Evolutionary conservation across 768 basidiomycete species (phyloP).

Genomic region (Suillus variegatus): DNA sequence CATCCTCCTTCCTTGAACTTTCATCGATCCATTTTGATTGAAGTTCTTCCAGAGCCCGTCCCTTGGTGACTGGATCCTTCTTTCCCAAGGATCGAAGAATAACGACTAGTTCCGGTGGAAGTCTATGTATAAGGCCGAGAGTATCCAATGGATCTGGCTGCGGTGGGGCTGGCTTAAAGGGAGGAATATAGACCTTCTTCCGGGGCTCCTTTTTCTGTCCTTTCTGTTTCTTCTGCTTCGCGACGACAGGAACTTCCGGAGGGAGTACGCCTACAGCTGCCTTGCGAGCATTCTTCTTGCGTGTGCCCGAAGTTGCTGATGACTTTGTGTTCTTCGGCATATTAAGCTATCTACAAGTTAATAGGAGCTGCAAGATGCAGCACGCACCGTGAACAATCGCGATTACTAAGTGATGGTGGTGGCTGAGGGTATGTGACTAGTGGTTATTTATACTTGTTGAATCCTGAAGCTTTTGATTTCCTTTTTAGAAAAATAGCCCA

Average conservation of each 20-base stretch:
- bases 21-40: constrained; percentile 65
- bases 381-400: not conserved
- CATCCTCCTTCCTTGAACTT: constrained; percentile 44
- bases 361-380: not conserved
- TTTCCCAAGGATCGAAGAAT: constrained; percentile 81
- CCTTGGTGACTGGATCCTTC: constrained; percentile 86
- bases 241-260: constrained; percentile 35
- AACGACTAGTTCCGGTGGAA: constrained; percentile 83
- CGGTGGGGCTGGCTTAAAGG: constrained; percentile 72
- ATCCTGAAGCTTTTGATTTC: constrained; percentile 3
- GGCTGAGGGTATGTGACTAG: constrained; percentile 1
- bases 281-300: constrained; percentile 92
- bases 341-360: constrained; percentile 4
- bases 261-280: constrained; percentile 42
- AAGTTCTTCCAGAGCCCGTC: constrained; percentile 84
- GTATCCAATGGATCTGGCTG: constrained; percentile 87
- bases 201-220: constrained; percentile 67
- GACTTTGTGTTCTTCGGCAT: constrained; percentile 61
- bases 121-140: constrained; percentile 67
- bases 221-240: constrained; percentile 53
- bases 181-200: constrained; percentile 86
- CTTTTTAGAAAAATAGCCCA: constrained; percentile 1
- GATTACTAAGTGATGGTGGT: not conserved
- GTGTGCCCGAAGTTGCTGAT: constrained; percentile 81
- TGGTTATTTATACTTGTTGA: constrained; percentile 2